Evolutionary conservation across 805 yeast species (phyloP).

Genomic region (Isabelozyma rhagii): DNA sequence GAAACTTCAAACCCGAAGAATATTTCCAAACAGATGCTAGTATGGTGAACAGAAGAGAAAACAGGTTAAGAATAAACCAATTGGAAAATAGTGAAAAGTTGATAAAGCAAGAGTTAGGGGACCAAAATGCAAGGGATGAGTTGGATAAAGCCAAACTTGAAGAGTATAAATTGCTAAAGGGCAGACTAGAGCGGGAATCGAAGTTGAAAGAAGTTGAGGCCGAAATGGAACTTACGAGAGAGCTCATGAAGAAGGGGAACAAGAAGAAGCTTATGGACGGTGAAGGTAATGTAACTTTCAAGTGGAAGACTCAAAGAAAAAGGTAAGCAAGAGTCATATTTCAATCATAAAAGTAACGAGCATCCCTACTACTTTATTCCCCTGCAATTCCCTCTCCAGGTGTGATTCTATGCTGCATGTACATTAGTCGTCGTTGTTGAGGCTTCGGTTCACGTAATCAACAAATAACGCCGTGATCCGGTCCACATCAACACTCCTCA

Average conservation of each 20-base stretch:
- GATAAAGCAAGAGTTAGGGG: constrained; percentile 26
- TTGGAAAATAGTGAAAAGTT: constrained; percentile 39
- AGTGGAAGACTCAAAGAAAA: constrained; percentile 83
- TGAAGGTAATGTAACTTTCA: constrained; percentile 68
- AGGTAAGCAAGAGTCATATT: constrained; percentile 17
- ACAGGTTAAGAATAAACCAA: constrained; percentile 64
- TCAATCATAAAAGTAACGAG: too few species aligned
- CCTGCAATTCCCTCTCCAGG: not conserved
- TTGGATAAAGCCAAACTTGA: constrained; percentile 55
- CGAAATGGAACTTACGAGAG: constrained; percentile 74
- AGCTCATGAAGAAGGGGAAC: constrained; percentile 86
- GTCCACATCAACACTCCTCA: constrained; percentile 67
- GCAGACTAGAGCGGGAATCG: constrained; percentile 64
- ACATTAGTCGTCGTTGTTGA: constrained; percentile 29
- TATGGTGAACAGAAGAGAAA: constrained; percentile 62
- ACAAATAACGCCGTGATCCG: constrained; percentile 72
- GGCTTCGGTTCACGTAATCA: constrained; percentile 69
- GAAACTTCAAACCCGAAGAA: constrained; percentile 58
- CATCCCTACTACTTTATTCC: not conserved
- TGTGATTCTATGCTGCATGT: not conserved
- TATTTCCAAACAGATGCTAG: constrained; percentile 69
- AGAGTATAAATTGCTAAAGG: constrained; percentile 57
- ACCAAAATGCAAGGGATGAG: constrained; percentile 27
- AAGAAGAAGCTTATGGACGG: constrained; percentile 69
- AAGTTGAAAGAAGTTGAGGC: constrained; percentile 67